Conservation (phyloP, 495 filamentous ascomycete species). For the Hypoxylon cercidicola region DNA sequence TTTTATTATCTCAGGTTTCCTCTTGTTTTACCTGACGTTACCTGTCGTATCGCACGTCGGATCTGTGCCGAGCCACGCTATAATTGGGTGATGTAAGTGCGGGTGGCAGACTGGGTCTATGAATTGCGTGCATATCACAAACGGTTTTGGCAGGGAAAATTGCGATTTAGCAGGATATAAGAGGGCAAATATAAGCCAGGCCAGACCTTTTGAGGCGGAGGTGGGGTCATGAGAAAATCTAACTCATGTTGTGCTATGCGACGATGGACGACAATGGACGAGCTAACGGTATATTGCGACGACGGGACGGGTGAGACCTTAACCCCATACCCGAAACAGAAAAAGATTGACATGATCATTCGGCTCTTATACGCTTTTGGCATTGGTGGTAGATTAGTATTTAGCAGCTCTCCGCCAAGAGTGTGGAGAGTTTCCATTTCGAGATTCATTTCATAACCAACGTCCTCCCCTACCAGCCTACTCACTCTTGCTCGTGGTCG, state of each 20-base stretch:
- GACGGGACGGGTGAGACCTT: slow-evolving; percentile 35
- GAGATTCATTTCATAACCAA: slow-evolving; percentile 37
- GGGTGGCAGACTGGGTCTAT: background rate
- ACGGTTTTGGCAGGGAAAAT: slow-evolving; percentile 13
- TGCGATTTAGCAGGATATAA: slow-evolving; percentile 31
- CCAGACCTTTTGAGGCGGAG: background rate
- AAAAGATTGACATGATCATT: slow-evolving; percentile 35
- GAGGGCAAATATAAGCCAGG: slow-evolving; percentile 21
- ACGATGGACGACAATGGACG: slow-evolving; percentile 7
- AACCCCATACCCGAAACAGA: slow-evolving; percentile 17
- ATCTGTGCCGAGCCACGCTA: slow-evolving; percentile 27
- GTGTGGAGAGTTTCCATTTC: slow-evolving; percentile 36
- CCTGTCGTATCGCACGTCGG: background rate
- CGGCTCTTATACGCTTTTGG: slow-evolving; percentile 35
- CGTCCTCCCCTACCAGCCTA: slow-evolving; percentile 6
- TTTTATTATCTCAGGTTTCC: slow-evolving; percentile 1
- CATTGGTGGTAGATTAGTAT: slow-evolving; percentile 36
- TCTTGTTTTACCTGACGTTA: background rate
- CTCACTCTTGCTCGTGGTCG: background rate
- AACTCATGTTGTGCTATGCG: too few relatives aligned
- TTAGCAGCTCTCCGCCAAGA: slow-evolving; percentile 35
- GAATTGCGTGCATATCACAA: slow-evolving; percentile 37
- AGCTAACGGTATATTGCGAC: slow-evolving; percentile 27
- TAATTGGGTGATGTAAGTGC: slow-evolving; percentile 21
- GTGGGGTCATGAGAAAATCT: background rate